phyloP scores from a whole-genome alignment of 164 flowering plant genomes.

The Nymphaea thermarum region DNA sequence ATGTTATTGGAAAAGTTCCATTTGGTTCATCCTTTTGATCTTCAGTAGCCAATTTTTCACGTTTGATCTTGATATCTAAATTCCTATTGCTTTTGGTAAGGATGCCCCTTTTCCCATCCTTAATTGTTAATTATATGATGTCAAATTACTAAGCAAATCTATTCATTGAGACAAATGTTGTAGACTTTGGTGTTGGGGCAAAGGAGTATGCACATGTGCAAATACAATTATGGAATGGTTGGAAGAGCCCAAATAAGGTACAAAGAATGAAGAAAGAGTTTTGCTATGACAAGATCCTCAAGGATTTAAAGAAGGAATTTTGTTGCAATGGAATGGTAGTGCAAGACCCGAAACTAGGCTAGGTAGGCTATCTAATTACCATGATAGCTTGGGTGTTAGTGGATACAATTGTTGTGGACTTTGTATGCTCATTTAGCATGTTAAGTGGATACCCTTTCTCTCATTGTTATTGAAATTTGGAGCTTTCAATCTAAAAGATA shows the following conservation, averaged over 20 bases:
- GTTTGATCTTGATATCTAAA: constrained; percentile 8
- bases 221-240: constrained; percentile 46
- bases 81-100: constrained; percentile 11
- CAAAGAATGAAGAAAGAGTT: constrained; percentile 2
- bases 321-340: constrained; percentile 7
- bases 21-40: neutral
- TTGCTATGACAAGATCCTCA: constrained; percentile 6
- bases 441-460: neutral
- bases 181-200: constrained; percentile 42
- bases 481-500: too few species aligned
- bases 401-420: neutral
- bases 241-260: constrained; percentile 8
- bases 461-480: too few species aligned
- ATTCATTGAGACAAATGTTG: constrained; percentile 54
- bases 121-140: too few species aligned
- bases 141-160: constrained; percentile 21
- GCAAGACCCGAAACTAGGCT: constrained; percentile 5
- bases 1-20: constrained; percentile 2
- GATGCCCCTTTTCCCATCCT: too few species aligned
- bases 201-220: constrained; percentile 55
- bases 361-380: neutral
- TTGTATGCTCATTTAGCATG: neutral
- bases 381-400: neutral
- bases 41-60: constrained; percentile 8
- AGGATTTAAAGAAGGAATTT: constrained; percentile 4